Evolutionary conservation across 1,284 basidiomycete genomes (phyloP), one percentile per base, ranked within the genome.

Genomic region (Ceratobasidium sp.): DNA sequence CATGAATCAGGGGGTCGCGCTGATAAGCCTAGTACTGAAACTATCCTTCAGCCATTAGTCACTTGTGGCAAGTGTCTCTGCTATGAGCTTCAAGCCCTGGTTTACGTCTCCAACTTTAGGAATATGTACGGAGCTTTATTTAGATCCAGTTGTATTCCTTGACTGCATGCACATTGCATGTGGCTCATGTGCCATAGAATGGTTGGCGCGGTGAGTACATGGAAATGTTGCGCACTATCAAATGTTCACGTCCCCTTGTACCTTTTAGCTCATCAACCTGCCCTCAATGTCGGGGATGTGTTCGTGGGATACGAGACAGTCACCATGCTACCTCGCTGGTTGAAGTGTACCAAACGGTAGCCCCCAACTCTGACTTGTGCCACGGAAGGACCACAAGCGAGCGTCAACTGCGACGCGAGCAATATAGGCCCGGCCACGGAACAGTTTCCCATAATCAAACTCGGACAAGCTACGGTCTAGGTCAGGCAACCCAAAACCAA

Each of bases 81-180:
- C 14, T 44, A 27, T 20, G 20, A 54, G 30, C 27, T 30, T 35
- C 10, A 16, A 52, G 64, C 27, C 4, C 16, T 27, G 3, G 5
- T 46, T 30, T 23, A 73, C 8, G 23, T 18, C 30, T 48, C 33
- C 41, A 27, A 27, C 62, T n/a, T 16, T 14, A 75, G 73, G 73
- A 52, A 75, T 75, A 66, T 75, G 73, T 20, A 65, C 66, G 52
- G 62, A 75, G 33, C 62, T 75, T n/a, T 75, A 75, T 38, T 48
- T 75, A 16, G 73, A 75, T 33, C 73, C 73, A 7, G 73, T 75
- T 35, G 73, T 33, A 30, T 62, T 75, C 23, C 60, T 75, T 3
- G 55, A 75, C 20, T 75, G 73, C 30, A n/a, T 75, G 60, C 73
- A 75, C n/a, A 50, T 75, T 23, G 73, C 73, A 23, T 75, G 73